Conservation (phyloP, 1,284 basidiomycete genomes). For the Ceratobasidium papillatum region DNA sequence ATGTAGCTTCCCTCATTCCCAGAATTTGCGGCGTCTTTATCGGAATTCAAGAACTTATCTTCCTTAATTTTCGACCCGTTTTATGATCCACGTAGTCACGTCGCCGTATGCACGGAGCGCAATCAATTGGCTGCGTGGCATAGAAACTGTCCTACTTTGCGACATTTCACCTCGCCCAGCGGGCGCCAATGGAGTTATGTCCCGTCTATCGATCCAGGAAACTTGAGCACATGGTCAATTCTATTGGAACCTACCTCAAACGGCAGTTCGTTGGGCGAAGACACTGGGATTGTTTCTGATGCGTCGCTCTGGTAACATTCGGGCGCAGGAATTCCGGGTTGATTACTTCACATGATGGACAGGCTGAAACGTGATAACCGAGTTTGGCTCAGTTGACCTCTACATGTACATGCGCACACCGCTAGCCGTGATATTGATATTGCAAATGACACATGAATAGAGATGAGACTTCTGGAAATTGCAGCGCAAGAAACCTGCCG, state of each 20-base stretch:
- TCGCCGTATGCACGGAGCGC: background rate
- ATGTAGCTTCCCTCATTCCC: constrained; percentile 3
- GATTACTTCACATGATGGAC: constrained; percentile 24
- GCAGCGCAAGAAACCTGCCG: no score
- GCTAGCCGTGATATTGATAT: no score
- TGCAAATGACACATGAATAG: no score
- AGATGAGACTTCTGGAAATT: no score
- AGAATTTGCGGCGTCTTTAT: constrained; percentile 5
- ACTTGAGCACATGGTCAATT: constrained; percentile 4
- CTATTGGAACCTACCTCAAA: background rate
- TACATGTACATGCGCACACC: no score
- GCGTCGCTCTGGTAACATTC: background rate
- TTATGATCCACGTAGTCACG: background rate
- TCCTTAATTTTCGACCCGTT: constrained; percentile 9
- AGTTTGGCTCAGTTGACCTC: background rate
- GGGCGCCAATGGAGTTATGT: constrained; percentile 22
- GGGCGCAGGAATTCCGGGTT: constrained; percentile 2
- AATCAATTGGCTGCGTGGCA: constrained; percentile 9
- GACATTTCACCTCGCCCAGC: constrained; percentile 14
- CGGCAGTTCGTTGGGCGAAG: background rate
- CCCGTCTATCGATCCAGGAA: background rate
- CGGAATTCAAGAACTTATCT: background rate
- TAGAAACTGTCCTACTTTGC: constrained; percentile 21
- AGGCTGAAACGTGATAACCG: constrained; percentile 13
- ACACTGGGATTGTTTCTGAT: constrained; percentile 25